A percentile compares a stretch with the other conserved stretches of the same genome.
Conservation (phyloP, 164 flowering plant genomes). For the Houttuynia cordata region DNA sequence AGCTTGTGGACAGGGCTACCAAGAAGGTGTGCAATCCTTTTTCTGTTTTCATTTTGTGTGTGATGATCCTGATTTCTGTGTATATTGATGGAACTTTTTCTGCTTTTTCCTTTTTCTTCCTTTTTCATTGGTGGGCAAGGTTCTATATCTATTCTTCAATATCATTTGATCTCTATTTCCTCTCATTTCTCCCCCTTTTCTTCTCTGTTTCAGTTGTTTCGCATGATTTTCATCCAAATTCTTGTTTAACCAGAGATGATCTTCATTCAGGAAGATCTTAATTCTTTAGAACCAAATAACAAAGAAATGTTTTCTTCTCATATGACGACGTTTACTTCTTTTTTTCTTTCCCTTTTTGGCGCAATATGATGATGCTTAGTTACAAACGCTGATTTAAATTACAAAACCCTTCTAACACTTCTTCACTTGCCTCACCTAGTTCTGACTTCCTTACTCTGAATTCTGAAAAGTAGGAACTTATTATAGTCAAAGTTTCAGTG, state of each 20-base stretch:
- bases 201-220: neutral
- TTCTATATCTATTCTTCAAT: neutral
- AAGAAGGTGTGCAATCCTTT: slow-evolving; percentile 30
- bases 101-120: neutral
- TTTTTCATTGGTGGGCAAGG: neutral
- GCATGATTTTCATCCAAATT: neutral
- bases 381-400: too few relatives aligned
- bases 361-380: too few relatives aligned
- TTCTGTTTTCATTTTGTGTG: too few relatives aligned
- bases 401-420: too few relatives aligned
- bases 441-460: too few relatives aligned
- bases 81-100: neutral
- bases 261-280: neutral
- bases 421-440: too few relatives aligned
- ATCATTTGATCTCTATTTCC: neutral
- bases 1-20: slow-evolving; percentile 64
- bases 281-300: neutral
- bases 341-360: too few relatives aligned
- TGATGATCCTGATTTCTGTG: neutral
- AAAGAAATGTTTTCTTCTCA: neutral
- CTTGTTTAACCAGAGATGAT: neutral
- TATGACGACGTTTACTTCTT: neutral
- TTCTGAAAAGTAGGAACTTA: too few relatives aligned
- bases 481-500: too few relatives aligned
- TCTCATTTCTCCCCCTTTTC: too few relatives aligned